phyloP scores from a whole-genome alignment of 1,284 basidiomycete genomes.

The Leucoagaricus sp. region DNA sequence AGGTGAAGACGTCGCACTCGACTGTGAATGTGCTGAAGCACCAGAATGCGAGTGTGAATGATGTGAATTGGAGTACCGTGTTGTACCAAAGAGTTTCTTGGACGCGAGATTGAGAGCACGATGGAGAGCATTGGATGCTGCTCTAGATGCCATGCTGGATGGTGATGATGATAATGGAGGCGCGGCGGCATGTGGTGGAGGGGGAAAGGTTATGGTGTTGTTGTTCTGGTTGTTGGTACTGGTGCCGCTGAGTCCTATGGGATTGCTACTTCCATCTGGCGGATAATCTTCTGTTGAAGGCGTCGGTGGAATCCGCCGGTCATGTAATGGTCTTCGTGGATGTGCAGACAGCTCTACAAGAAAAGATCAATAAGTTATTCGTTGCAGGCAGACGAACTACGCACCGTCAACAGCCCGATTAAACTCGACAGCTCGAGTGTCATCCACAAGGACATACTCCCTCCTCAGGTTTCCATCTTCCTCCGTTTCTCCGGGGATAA shows the following conservation, averaged over 20 bases:
- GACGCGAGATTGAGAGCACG: conserved; percentile 87
- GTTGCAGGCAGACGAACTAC: conserved; percentile 18
- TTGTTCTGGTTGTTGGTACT: conserved; percentile 29
- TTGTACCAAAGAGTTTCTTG: conserved; percentile 86
- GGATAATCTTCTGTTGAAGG: conserved; percentile 44
- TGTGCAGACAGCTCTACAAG: conserved; percentile 63
- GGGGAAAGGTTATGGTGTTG: conserved; percentile 61
- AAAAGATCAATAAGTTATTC: background rate
- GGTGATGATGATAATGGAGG: conserved; percentile 66
- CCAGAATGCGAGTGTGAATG: conserved; percentile 29
- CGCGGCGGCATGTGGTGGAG: conserved; percentile 53
- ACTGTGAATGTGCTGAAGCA: conserved; percentile 32
- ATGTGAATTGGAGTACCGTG: too few relatives aligned
- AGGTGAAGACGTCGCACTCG: conserved; percentile 48
- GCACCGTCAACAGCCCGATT: conserved; percentile 76
- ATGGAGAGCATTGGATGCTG: conserved; percentile 74
- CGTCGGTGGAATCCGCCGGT: conserved; percentile 48
- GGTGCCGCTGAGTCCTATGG: conserved; percentile 29
- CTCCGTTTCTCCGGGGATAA: conserved; percentile 80
- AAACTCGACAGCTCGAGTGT: conserved; percentile 75
- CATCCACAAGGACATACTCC: conserved; percentile 80
- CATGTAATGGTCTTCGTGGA: conserved; percentile 57
- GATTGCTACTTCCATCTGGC: conserved; percentile 24
- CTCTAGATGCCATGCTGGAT: conserved; percentile 56
- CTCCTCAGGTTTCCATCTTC: conserved; percentile 73